These are phyloP conservation scores for Benincasa hispida DNA, from an alignment of 306 rosid genomes.

Conservation along the genomic window DNA sequence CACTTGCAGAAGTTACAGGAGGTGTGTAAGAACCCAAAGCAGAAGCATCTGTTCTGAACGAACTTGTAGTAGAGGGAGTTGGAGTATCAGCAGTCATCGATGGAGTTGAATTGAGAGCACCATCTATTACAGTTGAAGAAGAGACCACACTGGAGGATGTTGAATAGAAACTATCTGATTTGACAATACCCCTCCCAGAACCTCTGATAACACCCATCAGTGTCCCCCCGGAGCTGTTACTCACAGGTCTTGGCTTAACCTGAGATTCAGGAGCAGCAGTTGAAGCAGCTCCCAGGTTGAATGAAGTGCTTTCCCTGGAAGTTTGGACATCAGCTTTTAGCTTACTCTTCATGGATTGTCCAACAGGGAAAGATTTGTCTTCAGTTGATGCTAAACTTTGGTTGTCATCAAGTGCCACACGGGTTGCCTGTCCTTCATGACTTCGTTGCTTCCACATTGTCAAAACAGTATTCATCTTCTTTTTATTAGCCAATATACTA, in stretches of 20 bases:
- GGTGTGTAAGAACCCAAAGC: constrained; percentile 65
- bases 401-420: constrained; percentile 69
- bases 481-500: constrained; percentile 89
- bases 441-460: constrained; percentile 97
- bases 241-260: constrained; percentile 62
- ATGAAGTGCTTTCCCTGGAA: constrained; percentile 34
- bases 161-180: constrained; percentile 47
- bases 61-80: constrained; percentile 27
- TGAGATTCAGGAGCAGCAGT: constrained; percentile 36
- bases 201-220: constrained; percentile 96
- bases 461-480: constrained; percentile 91
- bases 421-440: constrained; percentile 85
- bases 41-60: constrained; percentile 78
- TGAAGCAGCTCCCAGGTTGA: constrained; percentile 28
- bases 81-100: constrained; percentile 31
- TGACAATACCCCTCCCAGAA: constrained; percentile 65
- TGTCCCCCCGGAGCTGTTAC: constrained; percentile 82
- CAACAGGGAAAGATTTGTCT: constrained; percentile 44
- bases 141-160: constrained; percentile 21
- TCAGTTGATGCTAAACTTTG: constrained; percentile 41
- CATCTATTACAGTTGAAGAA: constrained; percentile 17
- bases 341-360: constrained; percentile 49
- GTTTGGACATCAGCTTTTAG: constrained; percentile 31
- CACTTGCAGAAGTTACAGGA: constrained; percentile 51
- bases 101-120: constrained; percentile 19